Conservation (phyloP, 2,329 filamentous ascomycete species). For the Xenosphaeropsis pyriputrescens region DNA sequence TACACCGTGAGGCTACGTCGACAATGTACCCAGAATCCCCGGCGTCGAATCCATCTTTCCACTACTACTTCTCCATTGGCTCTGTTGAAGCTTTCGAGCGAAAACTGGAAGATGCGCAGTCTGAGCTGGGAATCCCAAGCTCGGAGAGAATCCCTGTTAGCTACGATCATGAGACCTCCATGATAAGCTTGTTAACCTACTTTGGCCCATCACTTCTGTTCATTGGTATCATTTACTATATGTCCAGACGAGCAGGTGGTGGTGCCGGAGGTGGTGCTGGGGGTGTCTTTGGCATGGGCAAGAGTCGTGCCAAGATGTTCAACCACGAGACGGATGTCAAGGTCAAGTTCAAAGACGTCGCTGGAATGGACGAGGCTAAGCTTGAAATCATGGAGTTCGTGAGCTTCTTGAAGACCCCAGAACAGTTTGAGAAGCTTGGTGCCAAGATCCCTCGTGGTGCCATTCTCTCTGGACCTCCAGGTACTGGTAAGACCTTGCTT, state of each 20-base stretch:
- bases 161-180: constrained; percentile 62
- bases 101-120: constrained; percentile 75
- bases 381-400: constrained; percentile 99
- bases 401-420: constrained; percentile 86
- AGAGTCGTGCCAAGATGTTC: constrained; percentile 92
- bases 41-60: constrained; percentile 52
- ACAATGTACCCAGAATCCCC: constrained; percentile 64
- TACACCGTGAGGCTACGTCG: constrained; percentile 61
- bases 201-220: constrained; percentile 83
- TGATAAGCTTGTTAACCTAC: constrained; percentile 55
- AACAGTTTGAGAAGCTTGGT: constrained; percentile 82
- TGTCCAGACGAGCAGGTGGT: constrained; percentile 60
- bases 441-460: constrained; percentile 96
- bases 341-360: constrained; percentile 93
- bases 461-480: constrained; percentile 91
- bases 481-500: constrained; percentile 94
- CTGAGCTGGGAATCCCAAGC: constrained; percentile 71
- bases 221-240: constrained; percentile 68
- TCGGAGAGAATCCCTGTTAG: constrained; percentile 87
- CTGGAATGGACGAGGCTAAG: constrained; percentile 97
- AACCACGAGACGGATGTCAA: constrained; percentile 95
- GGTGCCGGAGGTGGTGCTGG: constrained; percentile 48
- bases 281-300: constrained; percentile 90
- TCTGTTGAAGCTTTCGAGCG: constrained; percentile 88
- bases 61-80: constrained; percentile 91